phyloP scores from a whole-genome alignment of 495 filamentous ascomycete species.

The Umbilicaria muhlenbergii region DNA sequence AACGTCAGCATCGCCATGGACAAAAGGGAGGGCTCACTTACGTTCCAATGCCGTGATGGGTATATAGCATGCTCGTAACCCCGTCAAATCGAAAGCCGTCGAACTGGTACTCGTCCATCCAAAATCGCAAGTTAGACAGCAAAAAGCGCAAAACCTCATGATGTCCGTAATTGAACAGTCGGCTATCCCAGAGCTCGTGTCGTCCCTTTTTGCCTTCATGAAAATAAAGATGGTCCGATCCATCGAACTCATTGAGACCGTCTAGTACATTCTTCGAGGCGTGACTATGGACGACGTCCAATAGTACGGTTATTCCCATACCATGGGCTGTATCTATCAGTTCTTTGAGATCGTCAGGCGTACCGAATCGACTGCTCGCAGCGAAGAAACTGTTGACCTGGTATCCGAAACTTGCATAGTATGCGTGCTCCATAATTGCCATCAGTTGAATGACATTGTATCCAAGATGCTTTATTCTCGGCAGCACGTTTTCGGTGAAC shows the following conservation, averaged over 20 bases:
- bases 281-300: constrained; percentile 96
- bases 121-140: constrained; percentile 89
- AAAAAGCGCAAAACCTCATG: constrained; percentile 93
- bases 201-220: constrained; percentile 68
- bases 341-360: constrained; percentile 91
- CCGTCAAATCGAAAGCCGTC: constrained; percentile 97
- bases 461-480: constrained; percentile 75
- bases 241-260: constrained; percentile 89
- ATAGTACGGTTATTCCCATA: constrained; percentile 76
- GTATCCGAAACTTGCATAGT: constrained; percentile 98
- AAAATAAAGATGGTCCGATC: constrained; percentile 89
- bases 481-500: constrained; percentile 83
- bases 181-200: constrained; percentile 90
- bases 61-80: constrained; percentile 95
- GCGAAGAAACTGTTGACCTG: constrained; percentile 98
- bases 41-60: constrained; percentile 95
- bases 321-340: constrained; percentile 89
- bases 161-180: constrained; percentile 90
- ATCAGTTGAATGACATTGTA: constrained; percentile 98
- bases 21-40: constrained; percentile 32
- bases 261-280: constrained; percentile 94
- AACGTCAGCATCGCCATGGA: constrained; percentile 13
- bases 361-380: constrained; percentile 87
- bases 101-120: constrained; percentile 97
- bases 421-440: constrained; percentile 98